Percentiles rank a stretch among this genome's conserved stretches.
These are phyloP conservation scores for Cenchrus americanus DNA, from an alignment of 176 grass and related monocot species.

Conservation along the genomic window DNA sequence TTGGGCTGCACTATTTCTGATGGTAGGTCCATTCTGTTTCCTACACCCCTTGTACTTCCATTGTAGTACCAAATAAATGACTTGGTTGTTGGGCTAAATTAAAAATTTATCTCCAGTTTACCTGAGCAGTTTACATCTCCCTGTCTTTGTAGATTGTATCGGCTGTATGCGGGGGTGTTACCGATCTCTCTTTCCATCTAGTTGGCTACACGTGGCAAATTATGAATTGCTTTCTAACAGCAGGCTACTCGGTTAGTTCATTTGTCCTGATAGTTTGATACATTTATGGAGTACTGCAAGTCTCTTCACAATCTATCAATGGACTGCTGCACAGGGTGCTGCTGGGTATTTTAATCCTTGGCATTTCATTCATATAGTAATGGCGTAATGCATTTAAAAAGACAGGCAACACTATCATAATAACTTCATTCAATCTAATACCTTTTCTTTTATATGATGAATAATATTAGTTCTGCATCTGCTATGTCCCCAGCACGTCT, in stretches of 20 bases:
- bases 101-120: not conserved
- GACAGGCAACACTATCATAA: not conserved
- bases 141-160: constrained; percentile 66
- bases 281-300: not conserved
- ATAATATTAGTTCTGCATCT: not conserved
- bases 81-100: not conserved
- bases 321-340: not conserved
- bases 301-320: not conserved
- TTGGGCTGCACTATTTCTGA: constrained; percentile 80
- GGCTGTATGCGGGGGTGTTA: constrained; percentile 71
- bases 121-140: not conserved
- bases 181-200: constrained; percentile 80
- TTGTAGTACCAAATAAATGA: not conserved
- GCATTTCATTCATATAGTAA: not conserved
- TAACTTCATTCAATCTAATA: not conserved
- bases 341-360: not conserved
- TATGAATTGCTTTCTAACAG: constrained; percentile 86
- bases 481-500: not conserved
- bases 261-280: not conserved
- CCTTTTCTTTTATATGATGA: not conserved
- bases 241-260: constrained; percentile 71
- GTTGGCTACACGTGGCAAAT: constrained; percentile 82
- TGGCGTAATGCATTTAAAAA: not conserved
- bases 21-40: constrained; percentile 60
- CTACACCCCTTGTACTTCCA: not conserved